Evolutionary conservation across 106 monocot species (phyloP).

Genomic region (Dendrobium officinale): DNA sequence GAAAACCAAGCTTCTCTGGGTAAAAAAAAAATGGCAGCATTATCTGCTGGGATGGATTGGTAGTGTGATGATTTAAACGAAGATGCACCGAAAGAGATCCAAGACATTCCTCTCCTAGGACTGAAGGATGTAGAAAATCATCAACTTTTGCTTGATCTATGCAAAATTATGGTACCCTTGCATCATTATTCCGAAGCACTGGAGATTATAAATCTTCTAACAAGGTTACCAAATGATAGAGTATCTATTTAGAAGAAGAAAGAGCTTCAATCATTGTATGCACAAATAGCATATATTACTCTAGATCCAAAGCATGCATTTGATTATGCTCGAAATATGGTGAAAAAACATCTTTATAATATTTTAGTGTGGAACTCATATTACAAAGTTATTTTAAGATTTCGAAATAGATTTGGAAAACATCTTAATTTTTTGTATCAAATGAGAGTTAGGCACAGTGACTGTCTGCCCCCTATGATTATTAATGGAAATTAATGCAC

Average conservation of each 20-base stretch:
- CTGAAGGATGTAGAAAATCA: constrained; percentile 57
- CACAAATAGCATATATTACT: constrained; percentile 73
- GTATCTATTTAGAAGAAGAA: constrained; percentile 55
- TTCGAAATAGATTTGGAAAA: background rate
- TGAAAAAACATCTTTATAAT: constrained; percentile 60
- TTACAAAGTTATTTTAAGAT: constrained; percentile 88
- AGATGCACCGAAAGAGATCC: constrained; percentile 34
- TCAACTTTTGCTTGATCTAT: constrained; percentile 68
- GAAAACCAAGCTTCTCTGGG: constrained; percentile 35
- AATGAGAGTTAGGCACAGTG: too few species aligned
- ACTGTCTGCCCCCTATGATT: too few species aligned
- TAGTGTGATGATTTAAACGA: constrained; percentile 70
- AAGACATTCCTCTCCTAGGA: constrained; percentile 64
- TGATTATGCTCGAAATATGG: constrained; percentile 70
- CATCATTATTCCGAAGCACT: constrained; percentile 63
- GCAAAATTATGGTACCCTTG: constrained; percentile 55
- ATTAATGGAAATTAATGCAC: too few species aligned
- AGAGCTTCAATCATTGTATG: constrained; percentile 56
- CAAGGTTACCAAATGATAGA: constrained; percentile 34
- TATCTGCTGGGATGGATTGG: constrained; percentile 63
- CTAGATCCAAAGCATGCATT: constrained; percentile 85
- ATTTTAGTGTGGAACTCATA: constrained; percentile 90
- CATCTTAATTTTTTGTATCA: too few species aligned
- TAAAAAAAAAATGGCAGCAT: constrained; percentile 51
- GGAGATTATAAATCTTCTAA: constrained; percentile 54